phyloP scores from a whole-genome alignment of 371 early-diverging fungal genomes.

The Mucor saturninus region DNA sequence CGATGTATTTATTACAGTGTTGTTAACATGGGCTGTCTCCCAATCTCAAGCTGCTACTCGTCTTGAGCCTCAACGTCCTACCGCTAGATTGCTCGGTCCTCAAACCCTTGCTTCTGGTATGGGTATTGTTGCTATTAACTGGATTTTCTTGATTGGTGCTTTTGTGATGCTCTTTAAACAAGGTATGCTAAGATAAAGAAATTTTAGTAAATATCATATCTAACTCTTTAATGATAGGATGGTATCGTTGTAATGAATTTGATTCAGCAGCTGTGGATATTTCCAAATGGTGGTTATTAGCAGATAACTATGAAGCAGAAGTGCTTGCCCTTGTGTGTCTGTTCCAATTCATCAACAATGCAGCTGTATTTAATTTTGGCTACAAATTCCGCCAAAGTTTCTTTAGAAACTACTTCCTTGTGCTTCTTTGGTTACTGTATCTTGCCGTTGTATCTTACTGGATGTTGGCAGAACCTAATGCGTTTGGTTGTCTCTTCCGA shows the following conservation, averaged over 20 bases:
- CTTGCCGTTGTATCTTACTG: conserved; percentile 59
- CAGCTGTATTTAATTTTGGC: conserved; percentile 72
- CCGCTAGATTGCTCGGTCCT: conserved; percentile 70
- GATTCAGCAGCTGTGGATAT: conserved; percentile 64
- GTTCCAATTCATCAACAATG: conserved; percentile 69
- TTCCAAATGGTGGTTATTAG: conserved; percentile 76
- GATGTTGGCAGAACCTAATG: conserved; percentile 71
- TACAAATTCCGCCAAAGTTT: conserved; percentile 65
- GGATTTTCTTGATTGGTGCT: conserved; percentile 55
- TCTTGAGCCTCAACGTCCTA: conserved; percentile 67
- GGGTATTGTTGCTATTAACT: conserved; percentile 70
- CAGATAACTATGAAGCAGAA: conserved; percentile 78
- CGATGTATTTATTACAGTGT: conserved; percentile 71
- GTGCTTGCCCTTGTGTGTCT: conserved; percentile 59
- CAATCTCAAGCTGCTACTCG: conserved; percentile 59
- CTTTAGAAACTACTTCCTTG: conserved; percentile 61
- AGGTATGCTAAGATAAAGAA: conserved; percentile 1
- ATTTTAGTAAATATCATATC: background rate
- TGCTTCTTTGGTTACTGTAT: conserved; percentile 59
- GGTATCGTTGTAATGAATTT: conserved; percentile 76
- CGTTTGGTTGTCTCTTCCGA: conserved; percentile 70
- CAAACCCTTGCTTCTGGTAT: conserved; percentile 72
- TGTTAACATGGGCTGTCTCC: conserved; percentile 71
- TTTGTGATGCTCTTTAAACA: conserved; percentile 64
- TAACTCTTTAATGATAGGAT: conserved; percentile 31